These are phyloP conservation scores for Microbotryum scabiosae DNA, from an alignment of 1,284 basidiomycete genomes.

Conservation along the genomic window DNA sequence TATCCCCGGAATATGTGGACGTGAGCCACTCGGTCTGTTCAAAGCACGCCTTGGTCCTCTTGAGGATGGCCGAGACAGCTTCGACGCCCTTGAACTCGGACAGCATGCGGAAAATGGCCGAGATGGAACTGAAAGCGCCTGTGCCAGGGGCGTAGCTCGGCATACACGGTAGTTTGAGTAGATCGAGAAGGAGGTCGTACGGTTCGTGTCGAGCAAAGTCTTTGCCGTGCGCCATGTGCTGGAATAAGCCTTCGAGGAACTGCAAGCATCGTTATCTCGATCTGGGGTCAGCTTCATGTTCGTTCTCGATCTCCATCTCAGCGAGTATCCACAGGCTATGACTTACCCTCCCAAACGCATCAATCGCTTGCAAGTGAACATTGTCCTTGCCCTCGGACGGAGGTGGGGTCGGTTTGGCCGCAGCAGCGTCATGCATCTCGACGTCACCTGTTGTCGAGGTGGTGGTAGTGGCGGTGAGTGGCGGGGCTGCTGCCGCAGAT, in stretches of 20 bases:
- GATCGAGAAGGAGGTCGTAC: constrained; percentile 61
- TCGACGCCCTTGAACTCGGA: constrained; percentile 73
- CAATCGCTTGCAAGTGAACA: constrained; percentile 18
- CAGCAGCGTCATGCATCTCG: constrained; percentile 4
- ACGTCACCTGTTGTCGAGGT: constrained; percentile 1
- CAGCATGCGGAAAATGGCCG: constrained; percentile 79
- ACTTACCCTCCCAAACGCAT: constrained; percentile 31
- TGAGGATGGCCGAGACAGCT: constrained; percentile 62
- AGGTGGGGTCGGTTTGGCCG: neutral
- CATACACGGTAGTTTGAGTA: constrained; percentile 75
- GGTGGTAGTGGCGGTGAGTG: neutral
- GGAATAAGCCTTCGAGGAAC: constrained; percentile 91
- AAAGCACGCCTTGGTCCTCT: constrained; percentile 63
- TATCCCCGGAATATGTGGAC: constrained; percentile 49
- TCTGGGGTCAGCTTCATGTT: neutral
- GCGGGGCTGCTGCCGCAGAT: constrained; percentile 45
- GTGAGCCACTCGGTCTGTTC: constrained; percentile 65
- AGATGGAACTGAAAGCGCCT: constrained; percentile 69
- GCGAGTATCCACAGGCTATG: no score
- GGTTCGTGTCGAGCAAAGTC: constrained; percentile 82
- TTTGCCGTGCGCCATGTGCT: constrained; percentile 72
- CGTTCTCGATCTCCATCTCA: neutral
- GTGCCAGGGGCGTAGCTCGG: constrained; percentile 84
- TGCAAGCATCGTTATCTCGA: constrained; percentile 36
- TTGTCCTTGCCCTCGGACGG: constrained; percentile 20